Evolutionary conservation across 2,329 filamentous ascomycete genomes (phyloP).

Genomic region (Cercospora nicotianae): DNA sequence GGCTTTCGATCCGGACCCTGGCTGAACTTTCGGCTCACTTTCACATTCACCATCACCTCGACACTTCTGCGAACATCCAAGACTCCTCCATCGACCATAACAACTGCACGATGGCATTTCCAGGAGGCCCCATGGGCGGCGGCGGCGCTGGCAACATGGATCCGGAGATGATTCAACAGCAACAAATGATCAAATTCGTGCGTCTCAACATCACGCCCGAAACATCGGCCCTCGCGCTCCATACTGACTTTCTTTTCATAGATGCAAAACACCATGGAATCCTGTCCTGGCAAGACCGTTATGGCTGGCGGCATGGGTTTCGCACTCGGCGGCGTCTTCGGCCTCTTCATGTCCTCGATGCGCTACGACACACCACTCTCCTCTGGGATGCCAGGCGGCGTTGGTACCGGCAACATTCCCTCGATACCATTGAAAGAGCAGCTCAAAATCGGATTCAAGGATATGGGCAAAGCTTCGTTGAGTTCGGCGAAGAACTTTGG

Average conservation of each 20-base stretch:
- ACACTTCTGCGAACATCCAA: not conserved
- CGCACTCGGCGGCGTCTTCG: conserved; percentile 88
- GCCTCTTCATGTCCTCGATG: conserved; percentile 98
- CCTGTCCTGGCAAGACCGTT: conserved; percentile 82
- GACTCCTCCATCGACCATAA: not conserved
- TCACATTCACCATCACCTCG: conserved; percentile 1
- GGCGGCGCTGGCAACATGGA: conserved; percentile 28
- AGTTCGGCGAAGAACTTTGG: conserved; percentile 92
- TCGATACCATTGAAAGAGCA: conserved; percentile 80
- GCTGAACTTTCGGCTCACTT: conserved; percentile 12
- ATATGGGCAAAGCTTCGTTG: conserved; percentile 85
- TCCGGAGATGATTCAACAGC: conserved; percentile 44
- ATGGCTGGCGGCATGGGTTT: conserved; percentile 94
- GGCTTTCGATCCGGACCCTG: conserved; percentile 1
- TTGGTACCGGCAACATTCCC: conserved; percentile 47
- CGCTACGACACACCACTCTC: conserved; percentile 92
- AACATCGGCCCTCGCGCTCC: not conserved
- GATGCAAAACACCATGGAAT: conserved; percentile 87
- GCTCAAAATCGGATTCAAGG: conserved; percentile 80
- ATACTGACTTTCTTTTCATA: conserved; percentile 39
- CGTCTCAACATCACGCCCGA: conserved; percentile 9
- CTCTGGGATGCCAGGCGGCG: conserved; percentile 50
- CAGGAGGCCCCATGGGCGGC: conserved; percentile 19
- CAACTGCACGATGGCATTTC: conserved; percentile 23
- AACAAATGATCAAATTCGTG: conserved; percentile 52